Conservation (phyloP, 805 yeast genomes). For the Candida sithepensis region DNA sequence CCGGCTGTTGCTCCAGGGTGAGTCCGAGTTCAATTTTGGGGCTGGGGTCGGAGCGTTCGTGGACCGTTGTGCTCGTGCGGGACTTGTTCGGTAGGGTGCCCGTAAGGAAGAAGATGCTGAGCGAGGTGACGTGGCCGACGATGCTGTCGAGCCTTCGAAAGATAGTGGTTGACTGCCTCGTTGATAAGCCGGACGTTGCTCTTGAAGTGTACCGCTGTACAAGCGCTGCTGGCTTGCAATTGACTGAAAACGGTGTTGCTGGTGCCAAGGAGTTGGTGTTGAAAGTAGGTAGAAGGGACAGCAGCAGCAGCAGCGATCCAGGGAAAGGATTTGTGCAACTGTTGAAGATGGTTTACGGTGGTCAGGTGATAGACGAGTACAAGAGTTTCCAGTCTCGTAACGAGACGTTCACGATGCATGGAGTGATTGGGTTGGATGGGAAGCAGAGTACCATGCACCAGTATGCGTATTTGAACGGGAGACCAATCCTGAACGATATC, state of each 20-base stretch:
- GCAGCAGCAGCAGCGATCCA: neutral
- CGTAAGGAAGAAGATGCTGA: conserved; percentile 36
- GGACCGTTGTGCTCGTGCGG: conserved; percentile 37
- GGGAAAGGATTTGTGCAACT: conserved; percentile 4
- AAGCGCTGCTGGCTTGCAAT: too few relatives aligned
- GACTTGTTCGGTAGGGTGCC: conserved; percentile 42
- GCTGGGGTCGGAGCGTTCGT: too few relatives aligned
- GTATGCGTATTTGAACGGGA: conserved; percentile 42
- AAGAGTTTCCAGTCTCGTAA: conserved; percentile 28
- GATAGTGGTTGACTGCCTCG: conserved; percentile 28
- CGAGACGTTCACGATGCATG: conserved; percentile 28
- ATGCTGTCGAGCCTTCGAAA: conserved; percentile 29
- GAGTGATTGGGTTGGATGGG: conserved; percentile 38
- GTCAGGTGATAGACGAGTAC: conserved; percentile 16
- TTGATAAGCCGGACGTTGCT: conserved; percentile 22
- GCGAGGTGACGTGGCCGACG: conserved; percentile 19
- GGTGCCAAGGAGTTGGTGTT: conserved; percentile 2
- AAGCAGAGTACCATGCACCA: conserved; percentile 38
- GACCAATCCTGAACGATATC: conserved; percentile 25
- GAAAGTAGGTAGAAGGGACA: neutral
- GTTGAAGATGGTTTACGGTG: conserved; percentile 32
- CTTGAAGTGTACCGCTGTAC: conserved; percentile 17
- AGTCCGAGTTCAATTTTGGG: too few relatives aligned
- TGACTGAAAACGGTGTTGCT: too few relatives aligned
- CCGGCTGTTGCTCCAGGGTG: too few relatives aligned